Base-by-base conservation (phyloP, 75 land plant species). In the Cryptomeria japonica region DNA sequence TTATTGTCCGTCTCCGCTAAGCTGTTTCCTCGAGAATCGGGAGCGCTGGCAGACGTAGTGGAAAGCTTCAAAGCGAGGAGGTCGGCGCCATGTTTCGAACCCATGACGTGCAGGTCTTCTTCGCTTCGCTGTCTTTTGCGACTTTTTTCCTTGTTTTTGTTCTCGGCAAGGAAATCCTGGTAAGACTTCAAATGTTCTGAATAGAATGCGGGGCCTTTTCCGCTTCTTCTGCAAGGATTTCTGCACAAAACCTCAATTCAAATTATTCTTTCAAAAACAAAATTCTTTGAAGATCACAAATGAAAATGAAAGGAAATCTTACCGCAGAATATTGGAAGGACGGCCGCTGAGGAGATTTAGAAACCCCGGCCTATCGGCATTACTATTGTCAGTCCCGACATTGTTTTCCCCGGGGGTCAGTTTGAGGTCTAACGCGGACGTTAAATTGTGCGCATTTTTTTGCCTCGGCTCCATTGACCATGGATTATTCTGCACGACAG, bases 1-100 rank as follows among this genome's bases (percentile, higher is more conserved):
- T 39, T 25, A 25, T 25, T 39, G 9, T 79, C 46, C 28, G 82
- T 39, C 42, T 79, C 44, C 28, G 12, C 25, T 79, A 39, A 79
- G 82, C 82, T 79, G 39, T 79, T 42, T 12, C 0, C 25, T 41
- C n/a, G 44, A 79, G 82, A 79, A 22, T 82, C 84, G 13, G 34
- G n/a, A 3, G 25, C 42, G 3, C 6, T 31, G 34, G 34, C 16
- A 32, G 34, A 39, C 12, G 49, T 37, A 10, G 83, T 41, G n/a
- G 83, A 80, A 1, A 80, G 83, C 42, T 31, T 80, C 47, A 80
- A 42, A 42, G 83, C 83, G 10, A 80, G 83, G 2, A 80, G 22
- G 31, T 80, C 83, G 47, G 47, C 46, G 83, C 49, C 49, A 31
- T 80, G 83, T 44, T 80, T 80, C 25, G 83, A 80, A 42, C 83